phyloP scores from a whole-genome alignment of 2,329 filamentous ascomycete genomes.

The Penicillium sp. region DNA sequence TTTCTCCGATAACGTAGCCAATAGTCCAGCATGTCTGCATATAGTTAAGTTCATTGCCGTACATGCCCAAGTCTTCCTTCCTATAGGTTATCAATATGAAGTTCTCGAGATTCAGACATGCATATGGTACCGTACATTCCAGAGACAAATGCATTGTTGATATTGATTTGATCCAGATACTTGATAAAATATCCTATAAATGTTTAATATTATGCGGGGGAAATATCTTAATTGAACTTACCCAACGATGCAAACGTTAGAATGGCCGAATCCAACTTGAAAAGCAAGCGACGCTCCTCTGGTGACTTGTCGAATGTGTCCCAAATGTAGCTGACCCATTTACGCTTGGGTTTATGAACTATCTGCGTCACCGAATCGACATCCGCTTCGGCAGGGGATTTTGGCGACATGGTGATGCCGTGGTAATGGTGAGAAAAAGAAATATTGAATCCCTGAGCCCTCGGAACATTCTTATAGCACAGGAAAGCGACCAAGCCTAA shows the following conservation, averaged over 20 bases:
- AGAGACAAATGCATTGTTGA: conserved; percentile 49
- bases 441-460: background rate
- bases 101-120: no score
- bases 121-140: conserved; percentile 40
- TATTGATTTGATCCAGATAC: conserved; percentile 47
- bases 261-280: conserved; percentile 51
- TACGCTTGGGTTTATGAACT: conserved; percentile 34
- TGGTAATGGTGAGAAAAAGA: background rate
- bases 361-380: conserved; percentile 9
- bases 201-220: background rate
- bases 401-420: conserved; percentile 19
- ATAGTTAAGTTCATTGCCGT: conserved; percentile 56
- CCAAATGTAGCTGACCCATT: conserved; percentile 53
- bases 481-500: background rate
- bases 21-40: conserved; percentile 58
- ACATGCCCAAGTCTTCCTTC: conserved; percentile 54
- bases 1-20: conserved; percentile 57
- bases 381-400: conserved; percentile 13
- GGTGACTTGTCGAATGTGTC: conserved; percentile 53
- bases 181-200: conserved; percentile 51
- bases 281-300: conserved; percentile 49
- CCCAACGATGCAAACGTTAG: conserved; percentile 49
- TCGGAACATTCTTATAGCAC: background rate
- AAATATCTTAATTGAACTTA: conserved; percentile 13
- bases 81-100: conserved; percentile 22